Evolutionary conservation across 2,329 filamentous ascomycete genomes (phyloP).

Genomic region (Claviceps africana): DNA sequence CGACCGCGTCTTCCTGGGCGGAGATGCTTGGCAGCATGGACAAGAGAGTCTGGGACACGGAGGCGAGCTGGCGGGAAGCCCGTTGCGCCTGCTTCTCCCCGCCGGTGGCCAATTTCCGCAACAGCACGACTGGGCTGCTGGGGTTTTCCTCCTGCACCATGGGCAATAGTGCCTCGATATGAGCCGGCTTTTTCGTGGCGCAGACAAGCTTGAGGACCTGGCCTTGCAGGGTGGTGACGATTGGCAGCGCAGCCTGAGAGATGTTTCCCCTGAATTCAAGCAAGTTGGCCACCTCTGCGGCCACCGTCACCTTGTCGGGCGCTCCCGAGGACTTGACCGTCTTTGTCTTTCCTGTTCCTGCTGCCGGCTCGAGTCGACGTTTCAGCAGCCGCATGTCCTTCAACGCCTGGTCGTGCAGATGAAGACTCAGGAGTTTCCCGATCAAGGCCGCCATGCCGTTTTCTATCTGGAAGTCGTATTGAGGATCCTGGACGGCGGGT

Average conservation of each 20-base stretch:
- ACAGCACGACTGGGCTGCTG: constrained; percentile 44
- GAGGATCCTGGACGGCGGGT: constrained; percentile 34
- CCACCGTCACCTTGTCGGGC: constrained; percentile 17
- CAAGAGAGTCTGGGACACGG: constrained; percentile 49
- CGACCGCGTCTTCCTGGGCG: constrained; percentile 43
- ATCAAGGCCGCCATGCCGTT: constrained; percentile 57
- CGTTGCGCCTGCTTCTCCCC: constrained; percentile 38
- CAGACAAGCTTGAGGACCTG: constrained; percentile 51
- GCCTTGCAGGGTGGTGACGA: constrained; percentile 51
- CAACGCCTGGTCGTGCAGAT: constrained; percentile 51
- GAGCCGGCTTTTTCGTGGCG: constrained; percentile 41
- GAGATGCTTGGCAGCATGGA: constrained; percentile 55
- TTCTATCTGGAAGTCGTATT: constrained; percentile 56
- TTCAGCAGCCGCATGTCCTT: constrained; percentile 57
- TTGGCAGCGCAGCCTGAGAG: constrained; percentile 29
- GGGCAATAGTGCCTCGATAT: constrained; percentile 43
- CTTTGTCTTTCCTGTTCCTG: constrained; percentile 18
- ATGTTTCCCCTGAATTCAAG: constrained; percentile 43
- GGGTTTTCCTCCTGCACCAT: constrained; percentile 37
- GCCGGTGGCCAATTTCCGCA: constrained; percentile 32
- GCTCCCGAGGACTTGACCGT: constrained; percentile 13
- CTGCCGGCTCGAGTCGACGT: constrained; percentile 36
- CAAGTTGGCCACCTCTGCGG: constrained; percentile 37
- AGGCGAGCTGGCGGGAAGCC: constrained; percentile 50
- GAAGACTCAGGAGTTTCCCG: constrained; percentile 49